Evolutionary conservation across 352 stramenopile genomes (phyloP).

Genomic region (Thraustochytrium sp.): DNA sequence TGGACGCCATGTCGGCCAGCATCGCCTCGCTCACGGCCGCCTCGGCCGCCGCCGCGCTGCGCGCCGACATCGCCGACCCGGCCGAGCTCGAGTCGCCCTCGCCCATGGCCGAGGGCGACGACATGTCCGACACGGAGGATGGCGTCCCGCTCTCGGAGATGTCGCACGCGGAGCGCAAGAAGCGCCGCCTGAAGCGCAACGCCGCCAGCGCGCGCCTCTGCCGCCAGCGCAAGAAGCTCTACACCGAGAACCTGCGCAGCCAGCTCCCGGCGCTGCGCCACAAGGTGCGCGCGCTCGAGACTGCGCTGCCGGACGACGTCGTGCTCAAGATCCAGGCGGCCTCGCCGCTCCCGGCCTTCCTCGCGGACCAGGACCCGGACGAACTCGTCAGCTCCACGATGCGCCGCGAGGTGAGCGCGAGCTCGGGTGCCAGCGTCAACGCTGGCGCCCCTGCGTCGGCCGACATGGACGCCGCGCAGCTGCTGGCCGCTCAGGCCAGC

Average conservation of each 20-base stretch:
- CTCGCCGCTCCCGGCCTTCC: background rate
- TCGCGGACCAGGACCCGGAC: background rate
- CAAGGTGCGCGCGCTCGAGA: slow-evolving; percentile 26
- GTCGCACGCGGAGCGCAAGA: slow-evolving; percentile 25
- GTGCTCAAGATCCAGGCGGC: background rate
- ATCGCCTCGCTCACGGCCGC: background rate
- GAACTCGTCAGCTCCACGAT: no score
- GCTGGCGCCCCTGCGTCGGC: background rate
- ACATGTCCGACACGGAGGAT: background rate
- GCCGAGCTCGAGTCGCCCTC: no score
- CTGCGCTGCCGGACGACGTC: slow-evolving; percentile 2
- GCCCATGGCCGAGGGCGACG: background rate
- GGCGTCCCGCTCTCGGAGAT: background rate
- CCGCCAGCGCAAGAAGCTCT: slow-evolving; percentile 44
- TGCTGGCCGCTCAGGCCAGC: background rate
- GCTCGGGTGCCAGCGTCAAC: no score
- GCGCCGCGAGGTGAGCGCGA: no score
- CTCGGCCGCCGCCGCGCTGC: background rate
- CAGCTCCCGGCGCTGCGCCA: slow-evolving; percentile 9
- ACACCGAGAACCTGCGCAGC: slow-evolving; percentile 26
- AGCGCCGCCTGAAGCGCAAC: slow-evolving; percentile 24
- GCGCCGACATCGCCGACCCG: no score
- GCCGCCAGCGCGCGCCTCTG: slow-evolving; percentile 17
- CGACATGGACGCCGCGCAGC: background rate
- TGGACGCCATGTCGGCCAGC: background rate